Base-by-base conservation (phyloP, 2,329 filamentous ascomycete species). In the Rhinocladiella mackenziei region DNA sequence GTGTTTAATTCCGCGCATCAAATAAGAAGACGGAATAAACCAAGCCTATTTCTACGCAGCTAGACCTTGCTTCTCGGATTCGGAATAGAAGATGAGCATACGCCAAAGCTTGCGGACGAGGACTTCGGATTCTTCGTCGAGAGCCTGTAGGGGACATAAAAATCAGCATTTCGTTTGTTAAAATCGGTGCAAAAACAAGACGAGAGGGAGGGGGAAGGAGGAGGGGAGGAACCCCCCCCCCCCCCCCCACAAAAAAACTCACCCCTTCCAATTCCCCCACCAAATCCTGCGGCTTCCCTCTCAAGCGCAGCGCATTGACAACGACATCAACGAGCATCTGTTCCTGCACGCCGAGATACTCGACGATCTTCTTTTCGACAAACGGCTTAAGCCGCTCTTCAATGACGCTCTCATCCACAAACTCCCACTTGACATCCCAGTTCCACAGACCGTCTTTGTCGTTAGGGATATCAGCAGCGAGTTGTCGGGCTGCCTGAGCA, bases 1-100 rank as follows among this genome's bases (percentile, higher is more conserved):
- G n/a, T n/a, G n/a, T n/a, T n/a, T n/a, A n/a, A n/a, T n/a, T n/a
- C n/a, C n/a, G n/a, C n/a, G n/a, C n/a, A n/a, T n/a, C n/a, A n/a
- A n/a, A n/a, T n/a, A n/a, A n/a, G n/a, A n/a, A n/a, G n/a, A n/a
- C n/a, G n/a, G n/a, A n/a, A n/a, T n/a, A n/a, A n/a, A n/a, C n/a
- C n/a, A n/a, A n/a, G n/a, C n/a, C n/a, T n/a, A n/a, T n/a, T n/a
- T 8, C 22, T 31, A 87, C 37, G 81, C 78, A 14, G 84, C 84
- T 49, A 96, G 72, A 2, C 89, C 89, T 52, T 89, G 75, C 71
- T 92, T 94, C 75, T 95, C 91, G 60, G 84, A 86, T 67, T 97
- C 91, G 4, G 87, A 92, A 60, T 91, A 96, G 79, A 96, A 97
- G 60, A 97, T 94, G 45, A 96, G 82, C 88, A 97, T 94, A 38